Conservation (phyloP, 2,329 filamentous ascomycete genomes). For the Bipolaris victoriae region DNA sequence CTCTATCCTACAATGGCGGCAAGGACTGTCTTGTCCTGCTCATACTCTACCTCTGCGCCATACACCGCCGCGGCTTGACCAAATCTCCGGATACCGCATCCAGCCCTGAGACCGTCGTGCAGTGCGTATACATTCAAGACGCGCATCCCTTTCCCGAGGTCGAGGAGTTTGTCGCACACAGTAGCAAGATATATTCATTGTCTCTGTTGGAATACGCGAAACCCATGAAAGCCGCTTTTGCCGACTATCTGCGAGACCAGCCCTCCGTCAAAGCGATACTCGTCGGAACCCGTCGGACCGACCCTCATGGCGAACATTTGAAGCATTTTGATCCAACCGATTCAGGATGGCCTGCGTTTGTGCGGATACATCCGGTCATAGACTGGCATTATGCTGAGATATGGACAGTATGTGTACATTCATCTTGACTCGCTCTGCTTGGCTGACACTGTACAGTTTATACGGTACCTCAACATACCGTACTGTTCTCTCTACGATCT, state of each 20-base stretch:
- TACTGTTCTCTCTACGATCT: constrained; percentile 89
- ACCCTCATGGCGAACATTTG: constrained; percentile 82
- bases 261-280: constrained; percentile 77
- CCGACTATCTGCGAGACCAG: constrained; percentile 72
- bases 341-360: constrained; percentile 86
- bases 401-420: constrained; percentile 73
- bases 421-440: not conserved
- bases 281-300: constrained; percentile 86
- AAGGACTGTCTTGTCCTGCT: constrained; percentile 97
- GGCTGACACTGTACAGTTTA: constrained; percentile 63
- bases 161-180: constrained; percentile 77
- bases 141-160: constrained; percentile 84
- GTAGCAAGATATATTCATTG: constrained; percentile 73
- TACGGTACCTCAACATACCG: constrained; percentile 75
- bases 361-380: constrained; percentile 93
- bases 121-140: constrained; percentile 88
- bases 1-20: constrained; percentile 94
- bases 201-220: constrained; percentile 74
- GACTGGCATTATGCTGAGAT: constrained; percentile 98
- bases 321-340: constrained; percentile 88
- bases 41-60: constrained; percentile 77
- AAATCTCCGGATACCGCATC: constrained; percentile 27
- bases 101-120: constrained; percentile 58
- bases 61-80: constrained; percentile 51
- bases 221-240: constrained; percentile 82